phyloP scores from a whole-genome alignment of 768 basidiomycete species.

The Tylopilus balloui region DNA sequence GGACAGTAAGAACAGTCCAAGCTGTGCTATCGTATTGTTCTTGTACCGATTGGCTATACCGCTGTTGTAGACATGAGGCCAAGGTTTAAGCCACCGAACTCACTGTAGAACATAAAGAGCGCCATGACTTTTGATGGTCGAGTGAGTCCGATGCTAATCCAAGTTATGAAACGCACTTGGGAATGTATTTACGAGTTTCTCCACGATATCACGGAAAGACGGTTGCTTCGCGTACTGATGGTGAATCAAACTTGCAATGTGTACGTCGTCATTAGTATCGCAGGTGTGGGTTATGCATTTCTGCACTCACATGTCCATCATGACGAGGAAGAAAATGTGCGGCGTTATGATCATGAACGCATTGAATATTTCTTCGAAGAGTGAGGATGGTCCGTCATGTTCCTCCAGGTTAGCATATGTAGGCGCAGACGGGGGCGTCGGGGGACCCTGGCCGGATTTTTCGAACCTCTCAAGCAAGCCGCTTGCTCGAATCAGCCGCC shows the following conservation, averaged over 20 bases:
- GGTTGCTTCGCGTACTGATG: conserved; percentile 71
- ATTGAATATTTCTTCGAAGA: conserved; percentile 69
- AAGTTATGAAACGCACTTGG: conserved; percentile 56
- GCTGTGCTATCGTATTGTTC: conserved; percentile 46
- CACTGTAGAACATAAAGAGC: conserved; percentile 49
- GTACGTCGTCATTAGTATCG: background rate
- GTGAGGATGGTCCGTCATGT: conserved; percentile 35
- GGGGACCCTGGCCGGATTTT: conserved; percentile 8
- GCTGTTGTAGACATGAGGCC: background rate
- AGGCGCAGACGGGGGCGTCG: background rate
- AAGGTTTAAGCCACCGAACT: conserved; percentile 1
- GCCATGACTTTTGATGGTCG: conserved; percentile 52
- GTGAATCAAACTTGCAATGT: conserved; percentile 57
- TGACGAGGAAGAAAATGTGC: conserved; percentile 64
- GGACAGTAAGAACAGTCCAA: conserved; percentile 55
- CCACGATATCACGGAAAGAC: conserved; percentile 42
- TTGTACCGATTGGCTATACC: conserved; percentile 60
- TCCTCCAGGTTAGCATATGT: conserved; percentile 15
- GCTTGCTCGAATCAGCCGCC: conserved; percentile 66
- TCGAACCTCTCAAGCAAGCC: conserved; percentile 47
- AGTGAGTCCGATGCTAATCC: conserved; percentile 2
- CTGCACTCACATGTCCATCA: conserved; percentile 78
- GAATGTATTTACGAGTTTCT: conserved; percentile 58
- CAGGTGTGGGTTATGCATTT: background rate
- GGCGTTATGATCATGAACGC: conserved; percentile 65